Evolutionary conservation across 2,329 filamentous ascomycete species (phyloP).

Genomic region (Zasmidium citrigriseum): DNA sequence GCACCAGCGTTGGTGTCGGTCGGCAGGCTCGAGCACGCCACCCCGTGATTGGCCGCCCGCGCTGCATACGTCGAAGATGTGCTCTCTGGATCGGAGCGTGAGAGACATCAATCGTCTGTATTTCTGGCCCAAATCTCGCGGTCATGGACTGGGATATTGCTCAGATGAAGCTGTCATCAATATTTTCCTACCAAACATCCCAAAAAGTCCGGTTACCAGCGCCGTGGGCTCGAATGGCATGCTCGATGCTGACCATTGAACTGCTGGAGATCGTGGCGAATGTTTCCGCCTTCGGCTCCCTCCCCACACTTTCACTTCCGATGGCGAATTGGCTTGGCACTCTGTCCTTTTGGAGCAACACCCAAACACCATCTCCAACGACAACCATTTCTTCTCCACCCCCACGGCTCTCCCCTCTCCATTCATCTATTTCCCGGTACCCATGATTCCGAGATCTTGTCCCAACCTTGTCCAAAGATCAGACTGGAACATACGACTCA

Average conservation of each 20-base stretch:
- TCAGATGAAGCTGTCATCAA: not conserved
- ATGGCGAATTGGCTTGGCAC: not conserved
- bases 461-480: no score
- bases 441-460: not conserved
- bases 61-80: slow-evolving; percentile 8
- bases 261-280: not conserved
- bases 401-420: not conserved
- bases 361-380: not conserved
- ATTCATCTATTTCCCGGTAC: not conserved
- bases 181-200: no score
- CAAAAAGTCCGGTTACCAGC: not conserved
- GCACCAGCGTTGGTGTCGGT: not conserved
- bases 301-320: not conserved
- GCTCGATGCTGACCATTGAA: not conserved
- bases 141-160: not conserved
- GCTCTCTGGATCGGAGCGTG: slow-evolving; percentile 5
- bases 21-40: not conserved
- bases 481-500: not conserved
- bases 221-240: not conserved
- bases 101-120: not conserved
- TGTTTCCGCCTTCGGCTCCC: not conserved
- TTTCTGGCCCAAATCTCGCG: not conserved
- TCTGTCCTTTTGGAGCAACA: not conserved
- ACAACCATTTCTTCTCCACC: not conserved
- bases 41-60: slow-evolving; percentile 1